phyloP scores from a whole-genome alignment of 768 basidiomycete species.

The Termitomyces sp. region DNA sequence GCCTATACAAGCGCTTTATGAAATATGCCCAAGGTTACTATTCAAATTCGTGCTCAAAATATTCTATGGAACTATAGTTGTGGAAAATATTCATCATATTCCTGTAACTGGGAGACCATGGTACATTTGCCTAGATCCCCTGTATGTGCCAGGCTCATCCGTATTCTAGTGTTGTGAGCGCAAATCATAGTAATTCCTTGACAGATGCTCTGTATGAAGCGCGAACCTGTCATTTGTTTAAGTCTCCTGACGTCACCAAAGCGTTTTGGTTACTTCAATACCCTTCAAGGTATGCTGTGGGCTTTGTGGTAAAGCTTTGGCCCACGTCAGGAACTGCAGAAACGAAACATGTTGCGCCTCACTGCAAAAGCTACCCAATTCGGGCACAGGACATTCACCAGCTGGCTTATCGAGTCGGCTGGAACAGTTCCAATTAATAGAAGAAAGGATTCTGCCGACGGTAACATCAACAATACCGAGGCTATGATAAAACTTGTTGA shows the following conservation, averaged over 20 bases:
- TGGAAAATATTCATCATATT: conserved; percentile 73
- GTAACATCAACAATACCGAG: conserved; percentile 58
- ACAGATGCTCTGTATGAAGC: conserved; percentile 73
- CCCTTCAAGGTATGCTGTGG: conserved; percentile 52
- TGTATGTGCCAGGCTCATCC: conserved; percentile 3
- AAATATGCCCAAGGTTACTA: conserved; percentile 42
- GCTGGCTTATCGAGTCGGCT: conserved; percentile 86
- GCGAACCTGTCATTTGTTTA: neutral
- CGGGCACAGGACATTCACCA: conserved; percentile 78
- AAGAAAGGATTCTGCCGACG: conserved; percentile 62
- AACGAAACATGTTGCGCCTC: conserved; percentile 75
- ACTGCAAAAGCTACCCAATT: conserved; percentile 91
- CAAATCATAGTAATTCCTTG: conserved; percentile 85
- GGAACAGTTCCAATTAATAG: conserved; percentile 85
- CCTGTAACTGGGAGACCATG: conserved; percentile 74
- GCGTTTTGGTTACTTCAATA: conserved; percentile 71
- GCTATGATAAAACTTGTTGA: conserved; percentile 68
- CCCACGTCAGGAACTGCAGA: conserved; percentile 33
- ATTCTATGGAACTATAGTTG: conserved; percentile 86
- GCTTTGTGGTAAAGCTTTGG: neutral
- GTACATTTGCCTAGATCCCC: conserved; percentile 32
- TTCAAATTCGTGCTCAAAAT: conserved; percentile 86
- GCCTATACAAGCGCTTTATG: neutral
- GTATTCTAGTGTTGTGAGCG: conserved; percentile 64
- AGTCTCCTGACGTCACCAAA: conserved; percentile 22